Conservation (phyloP, 2,329 filamentous ascomycete genomes). For the Exophiala sp. region DNA sequence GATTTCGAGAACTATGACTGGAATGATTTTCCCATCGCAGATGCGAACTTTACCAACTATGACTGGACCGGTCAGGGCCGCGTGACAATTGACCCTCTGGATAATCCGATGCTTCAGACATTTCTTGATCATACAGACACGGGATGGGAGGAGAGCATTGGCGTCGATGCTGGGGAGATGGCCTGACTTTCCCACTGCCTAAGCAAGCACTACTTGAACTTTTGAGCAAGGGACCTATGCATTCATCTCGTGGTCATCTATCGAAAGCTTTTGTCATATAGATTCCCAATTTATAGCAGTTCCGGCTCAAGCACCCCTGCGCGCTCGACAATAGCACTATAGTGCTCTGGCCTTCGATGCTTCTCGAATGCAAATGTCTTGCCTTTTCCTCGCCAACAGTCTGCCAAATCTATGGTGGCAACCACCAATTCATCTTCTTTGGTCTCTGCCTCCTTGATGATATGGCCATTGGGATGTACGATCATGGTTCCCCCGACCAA, state of each 20-base stretch:
- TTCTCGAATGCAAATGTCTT: conserved; percentile 28
- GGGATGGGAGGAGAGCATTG: background rate
- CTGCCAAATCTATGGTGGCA: conserved; percentile 45
- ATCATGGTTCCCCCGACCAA: conserved; percentile 47
- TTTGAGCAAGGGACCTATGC: no score
- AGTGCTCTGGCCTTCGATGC: conserved; percentile 31
- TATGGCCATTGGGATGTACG: conserved; percentile 44
- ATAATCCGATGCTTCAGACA: conserved; percentile 5
- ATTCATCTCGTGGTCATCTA: no score
- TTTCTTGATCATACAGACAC: conserved; percentile 3
- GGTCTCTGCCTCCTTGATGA: conserved; percentile 45
- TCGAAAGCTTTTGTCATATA: no score
- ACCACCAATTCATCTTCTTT: conserved; percentile 47
- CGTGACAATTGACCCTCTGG: background rate
- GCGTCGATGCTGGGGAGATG: background rate
- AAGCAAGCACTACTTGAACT: background rate
- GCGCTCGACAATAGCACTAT: conserved; percentile 27
- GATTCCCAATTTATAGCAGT: no score
- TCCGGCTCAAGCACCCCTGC: conserved; percentile 36
- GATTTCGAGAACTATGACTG: conserved; percentile 3
- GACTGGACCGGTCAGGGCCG: conserved; percentile 1
- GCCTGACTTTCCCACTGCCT: background rate
- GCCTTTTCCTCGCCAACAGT: conserved; percentile 44
- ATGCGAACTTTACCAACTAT: background rate
- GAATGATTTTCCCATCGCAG: background rate